phyloP scores from a whole-genome alignment of 108 stramenopile species.

The Cyclotella kingstonii region DNA sequence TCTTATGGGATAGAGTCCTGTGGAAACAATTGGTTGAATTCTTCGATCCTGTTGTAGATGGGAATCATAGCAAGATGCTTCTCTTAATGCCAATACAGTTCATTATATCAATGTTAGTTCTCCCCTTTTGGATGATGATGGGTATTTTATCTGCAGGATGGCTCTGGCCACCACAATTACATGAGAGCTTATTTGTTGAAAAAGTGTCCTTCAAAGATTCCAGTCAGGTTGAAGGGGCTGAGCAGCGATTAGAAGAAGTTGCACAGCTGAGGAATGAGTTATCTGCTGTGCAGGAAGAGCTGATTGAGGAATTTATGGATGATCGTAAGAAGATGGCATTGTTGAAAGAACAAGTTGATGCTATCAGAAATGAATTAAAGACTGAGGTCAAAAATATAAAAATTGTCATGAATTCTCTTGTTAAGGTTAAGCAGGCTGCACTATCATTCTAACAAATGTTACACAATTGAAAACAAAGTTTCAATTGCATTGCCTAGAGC shows the following conservation, averaged over 20 bases:
- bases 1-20: constrained; percentile 34
- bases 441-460: background rate
- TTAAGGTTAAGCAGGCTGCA: constrained; percentile 43
- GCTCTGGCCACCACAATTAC: constrained; percentile 86
- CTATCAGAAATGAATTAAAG: constrained; percentile 65
- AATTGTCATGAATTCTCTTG: constrained; percentile 66
- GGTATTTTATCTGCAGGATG: constrained; percentile 68
- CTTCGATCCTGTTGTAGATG: constrained; percentile 67
- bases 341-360: constrained; percentile 60
- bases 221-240: constrained; percentile 46
- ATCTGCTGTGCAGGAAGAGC: constrained; percentile 49
- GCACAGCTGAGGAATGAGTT: constrained; percentile 52
- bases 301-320: constrained; percentile 51
- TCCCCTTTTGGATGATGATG: constrained; percentile 75
- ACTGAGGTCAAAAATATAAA: constrained; percentile 72
- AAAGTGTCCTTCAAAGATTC: constrained; percentile 59
- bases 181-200: constrained; percentile 78
- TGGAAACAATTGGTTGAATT: constrained; percentile 64
- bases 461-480: too few relatives aligned
- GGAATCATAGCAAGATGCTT: constrained; percentile 49
- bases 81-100: constrained; percentile 41
- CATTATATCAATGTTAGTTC: constrained; percentile 56
- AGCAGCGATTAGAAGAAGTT: constrained; percentile 55
- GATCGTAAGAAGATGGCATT: constrained; percentile 69
- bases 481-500: too few relatives aligned